phyloP scores from a whole-genome alignment of 768 basidiomycete species.

The Gautieria morchelliformis region DNA sequence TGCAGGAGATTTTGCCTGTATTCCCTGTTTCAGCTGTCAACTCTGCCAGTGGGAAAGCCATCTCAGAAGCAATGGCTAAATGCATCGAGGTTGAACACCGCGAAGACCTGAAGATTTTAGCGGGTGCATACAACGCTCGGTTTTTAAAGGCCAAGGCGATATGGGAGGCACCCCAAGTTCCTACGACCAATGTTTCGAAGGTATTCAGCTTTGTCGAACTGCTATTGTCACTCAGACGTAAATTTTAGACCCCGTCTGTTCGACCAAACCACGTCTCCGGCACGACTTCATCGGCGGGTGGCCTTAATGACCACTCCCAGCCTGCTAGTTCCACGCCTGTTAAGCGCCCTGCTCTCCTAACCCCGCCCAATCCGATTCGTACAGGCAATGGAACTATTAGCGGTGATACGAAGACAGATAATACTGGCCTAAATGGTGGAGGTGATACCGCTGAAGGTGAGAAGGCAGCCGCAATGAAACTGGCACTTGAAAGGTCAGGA shows the following conservation, averaged over 20 bases:
- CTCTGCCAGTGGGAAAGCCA: constrained; percentile 39
- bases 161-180: constrained; percentile 1
- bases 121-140: constrained; percentile 42
- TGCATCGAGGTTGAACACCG: constrained; percentile 71
- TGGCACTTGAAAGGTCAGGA: constrained; percentile 59
- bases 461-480: constrained; percentile 29
- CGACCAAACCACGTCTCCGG: neutral
- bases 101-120: constrained; percentile 75
- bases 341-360: neutral
- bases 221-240: neutral
- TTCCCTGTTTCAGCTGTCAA: constrained; percentile 66
- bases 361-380: neutral
- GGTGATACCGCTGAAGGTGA: constrained; percentile 1
- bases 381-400: constrained; percentile 9
- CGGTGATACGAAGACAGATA: constrained; percentile 30
- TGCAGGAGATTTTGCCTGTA: constrained; percentile 83
- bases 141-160: neutral
- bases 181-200: constrained; percentile 17
- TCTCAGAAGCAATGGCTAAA: constrained; percentile 53
- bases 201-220: constrained; percentile 14
- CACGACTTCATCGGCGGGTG: neutral
- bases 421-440: constrained; percentile 16
- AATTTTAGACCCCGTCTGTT: neutral
- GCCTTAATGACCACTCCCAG: neutral
- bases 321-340: neutral